These are phyloP conservation scores for Lasiosphaeria hispida DNA, from an alignment of 495 filamentous ascomycete species.

Conservation along the genomic window DNA sequence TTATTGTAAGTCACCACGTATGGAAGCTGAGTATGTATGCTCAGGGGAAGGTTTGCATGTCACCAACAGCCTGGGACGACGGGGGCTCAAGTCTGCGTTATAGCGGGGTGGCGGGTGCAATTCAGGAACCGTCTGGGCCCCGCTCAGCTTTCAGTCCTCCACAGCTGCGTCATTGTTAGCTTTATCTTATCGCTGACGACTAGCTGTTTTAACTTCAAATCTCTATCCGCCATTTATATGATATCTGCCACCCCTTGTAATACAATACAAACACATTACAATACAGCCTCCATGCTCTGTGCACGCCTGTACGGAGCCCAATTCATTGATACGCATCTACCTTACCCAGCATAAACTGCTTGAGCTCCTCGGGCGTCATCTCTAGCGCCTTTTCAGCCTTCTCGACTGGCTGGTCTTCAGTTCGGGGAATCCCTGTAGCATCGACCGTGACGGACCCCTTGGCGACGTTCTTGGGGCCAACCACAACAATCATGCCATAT, in stretches of 20 bases:
- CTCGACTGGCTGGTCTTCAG: constrained; percentile 7
- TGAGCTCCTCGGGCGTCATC: constrained; percentile 36
- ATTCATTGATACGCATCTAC: constrained; percentile 32
- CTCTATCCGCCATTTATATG: not conserved
- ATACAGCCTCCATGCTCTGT: no score
- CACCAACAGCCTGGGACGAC: no score
- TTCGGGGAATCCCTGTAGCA: constrained; percentile 19
- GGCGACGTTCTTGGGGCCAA: constrained; percentile 58
- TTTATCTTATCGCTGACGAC: not conserved
- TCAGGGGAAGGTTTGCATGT: no score
- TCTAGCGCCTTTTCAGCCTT: constrained; percentile 18
- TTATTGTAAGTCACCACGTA: not conserved
- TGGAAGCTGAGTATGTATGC: no score
- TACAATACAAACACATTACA: not conserved
- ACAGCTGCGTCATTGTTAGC: constrained; percentile 11
- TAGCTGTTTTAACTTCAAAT: not conserved
- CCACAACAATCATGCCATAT: constrained; percentile 71
- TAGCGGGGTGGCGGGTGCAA: not conserved
- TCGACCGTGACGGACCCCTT: constrained; percentile 35
- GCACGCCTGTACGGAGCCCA: not conserved
- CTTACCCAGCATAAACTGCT: constrained; percentile 33
- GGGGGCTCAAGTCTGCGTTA: no score
- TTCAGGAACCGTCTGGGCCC: not conserved
- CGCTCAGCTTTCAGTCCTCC: not conserved
- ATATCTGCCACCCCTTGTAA: not conserved